Base-by-base conservation (phyloP, 208 protist genomes). In the Trypanosoma conorhini region DNA sequence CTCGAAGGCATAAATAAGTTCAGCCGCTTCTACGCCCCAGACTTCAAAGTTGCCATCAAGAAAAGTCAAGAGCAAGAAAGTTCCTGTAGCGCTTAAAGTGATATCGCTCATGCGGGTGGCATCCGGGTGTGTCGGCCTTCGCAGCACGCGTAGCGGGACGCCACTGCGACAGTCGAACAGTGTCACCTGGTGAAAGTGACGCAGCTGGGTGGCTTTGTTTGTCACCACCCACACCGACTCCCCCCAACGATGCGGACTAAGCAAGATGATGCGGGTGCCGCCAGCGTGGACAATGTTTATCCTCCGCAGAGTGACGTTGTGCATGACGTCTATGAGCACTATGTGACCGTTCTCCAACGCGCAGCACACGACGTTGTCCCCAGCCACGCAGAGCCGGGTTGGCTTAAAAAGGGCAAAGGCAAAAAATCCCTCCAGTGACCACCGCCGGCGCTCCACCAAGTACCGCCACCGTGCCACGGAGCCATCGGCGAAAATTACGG, bases 31-130 rank as follows among this genome's bases (percentile, higher is more conserved):
- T 12, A 80, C 73, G 63, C 80, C 89, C 90, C 90, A 95, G 12
- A 95, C 83, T 70, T 95, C 90, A 70, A 95, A 95, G 12, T 83
- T 87, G 57, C 87, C 84, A 52, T 91, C 83, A 76, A 79, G 80
- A 79, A 87, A 95, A 8, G 75, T 70, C 4, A 93, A 72, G 42
- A 95, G 70, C 24, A 95, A 69, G 67, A 87, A 95, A 13, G 70
- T 82, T 40, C 70, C 62, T 22, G 70, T 80, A 13, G 76, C 46
- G 63, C 86, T 87, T 78, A 85, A 81, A 17, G 76, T 81, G 17
- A 90, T 81, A 48, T 87, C 77, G 58, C 91, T 93, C 75, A 91
- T 84, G 38, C 70, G 76, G 31, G 65, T 83, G 40, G 72, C 69
- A 79, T 94, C 86, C 48, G 48, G 24, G n/a, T 78, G 67, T 62